phyloP scores from a whole-genome alignment of 441 rosid species.

The Populus hybrid region DNA sequence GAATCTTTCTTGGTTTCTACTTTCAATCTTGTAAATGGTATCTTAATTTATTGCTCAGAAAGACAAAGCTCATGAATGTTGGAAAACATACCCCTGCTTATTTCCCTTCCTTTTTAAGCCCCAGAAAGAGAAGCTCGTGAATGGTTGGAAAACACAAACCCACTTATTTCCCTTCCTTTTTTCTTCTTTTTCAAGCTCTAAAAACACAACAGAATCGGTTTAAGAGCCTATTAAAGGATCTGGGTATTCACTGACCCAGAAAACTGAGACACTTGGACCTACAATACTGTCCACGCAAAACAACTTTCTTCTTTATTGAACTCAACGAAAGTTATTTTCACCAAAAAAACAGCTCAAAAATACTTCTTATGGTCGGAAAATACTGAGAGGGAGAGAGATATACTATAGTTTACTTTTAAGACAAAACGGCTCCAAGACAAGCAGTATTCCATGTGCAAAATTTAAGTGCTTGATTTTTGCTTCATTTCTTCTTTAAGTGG shows the following conservation, averaged over 20 bases:
- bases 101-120: not conserved
- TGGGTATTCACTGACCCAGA: constrained; percentile 13
- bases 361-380: not conserved
- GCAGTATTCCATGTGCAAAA: not conserved
- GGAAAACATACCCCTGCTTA: not conserved
- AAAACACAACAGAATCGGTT: not conserved
- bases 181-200: not conserved
- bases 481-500: not conserved
- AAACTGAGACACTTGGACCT: constrained; percentile 17
- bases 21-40: constrained; percentile 12
- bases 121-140: not conserved
- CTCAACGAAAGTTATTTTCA: not conserved
- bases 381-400: not conserved
- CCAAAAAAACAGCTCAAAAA: not conserved
- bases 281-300: constrained; percentile 4
- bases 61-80: not conserved
- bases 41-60: not conserved
- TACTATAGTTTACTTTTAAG: too few species aligned
- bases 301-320: not conserved
- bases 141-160: not conserved
- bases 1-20: constrained; percentile 1
- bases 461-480: not conserved
- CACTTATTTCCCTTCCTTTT: not conserved
- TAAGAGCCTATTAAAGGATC: constrained; percentile 15
- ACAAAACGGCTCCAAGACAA: too few species aligned